phyloP scores from a whole-genome alignment of 139 green algal genomes.

The Coelastrella sp. region DNA sequence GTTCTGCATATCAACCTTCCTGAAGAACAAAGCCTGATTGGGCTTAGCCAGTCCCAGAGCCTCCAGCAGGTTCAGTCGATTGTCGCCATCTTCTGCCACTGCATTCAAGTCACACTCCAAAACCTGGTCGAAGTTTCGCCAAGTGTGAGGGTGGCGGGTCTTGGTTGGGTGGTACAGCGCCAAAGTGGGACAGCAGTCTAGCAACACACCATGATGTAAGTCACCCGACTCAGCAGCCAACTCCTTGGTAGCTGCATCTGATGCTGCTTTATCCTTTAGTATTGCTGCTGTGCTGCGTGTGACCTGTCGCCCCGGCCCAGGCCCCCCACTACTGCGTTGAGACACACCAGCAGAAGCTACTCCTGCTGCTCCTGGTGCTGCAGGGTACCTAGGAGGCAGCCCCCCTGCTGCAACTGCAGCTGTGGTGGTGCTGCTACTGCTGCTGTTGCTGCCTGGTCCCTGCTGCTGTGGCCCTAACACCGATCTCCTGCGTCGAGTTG shows the following conservation, averaged over 20 bases:
- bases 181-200: conserved; percentile 45
- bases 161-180: conserved; percentile 31
- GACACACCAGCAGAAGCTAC: no score
- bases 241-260: not conserved
- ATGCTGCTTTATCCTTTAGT: not conserved
- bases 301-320: not conserved
- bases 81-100: not conserved
- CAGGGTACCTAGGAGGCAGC: not conserved
- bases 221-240: not conserved
- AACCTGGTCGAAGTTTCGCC: conserved; percentile 17
- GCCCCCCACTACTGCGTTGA: not conserved
- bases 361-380: not conserved
- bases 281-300: not conserved
- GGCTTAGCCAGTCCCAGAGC: conserved; percentile 22
- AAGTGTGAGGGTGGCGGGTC: conserved; percentile 32
- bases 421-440: conserved; percentile 1
- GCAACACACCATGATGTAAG: conserved; percentile 30
- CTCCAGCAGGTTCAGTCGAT: conserved; percentile 20
- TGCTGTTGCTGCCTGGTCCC: not conserved
- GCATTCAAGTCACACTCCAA: conserved; percentile 30
- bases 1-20: conserved; percentile 28
- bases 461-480: not conserved
- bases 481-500: not conserved
- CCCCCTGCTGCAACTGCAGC: conserved; percentile 8
- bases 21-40: conserved; percentile 29